Conservation (phyloP, 1,284 basidiomycete species). For the Cutaneotrichosporon sp. region DNA sequence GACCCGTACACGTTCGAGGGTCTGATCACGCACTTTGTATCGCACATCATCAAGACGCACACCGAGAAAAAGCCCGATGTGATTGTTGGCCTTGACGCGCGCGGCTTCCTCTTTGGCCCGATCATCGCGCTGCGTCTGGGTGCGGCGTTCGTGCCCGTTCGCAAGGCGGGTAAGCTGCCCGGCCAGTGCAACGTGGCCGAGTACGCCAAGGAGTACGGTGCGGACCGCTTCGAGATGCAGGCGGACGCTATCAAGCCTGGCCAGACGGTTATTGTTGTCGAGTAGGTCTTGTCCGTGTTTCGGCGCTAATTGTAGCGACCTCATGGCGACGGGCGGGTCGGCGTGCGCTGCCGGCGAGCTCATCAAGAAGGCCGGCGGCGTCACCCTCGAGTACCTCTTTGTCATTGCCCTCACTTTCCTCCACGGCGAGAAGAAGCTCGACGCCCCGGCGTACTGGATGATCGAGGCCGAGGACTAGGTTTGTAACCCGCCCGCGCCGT, state of each 20-base stretch:
- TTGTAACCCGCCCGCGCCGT: too few relatives aligned
- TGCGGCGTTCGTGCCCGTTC: conserved; percentile 92
- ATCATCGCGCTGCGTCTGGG: conserved; percentile 84
- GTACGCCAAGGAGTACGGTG: conserved; percentile 93
- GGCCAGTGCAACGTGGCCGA: conserved; percentile 70
- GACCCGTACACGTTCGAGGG: conserved; percentile 80
- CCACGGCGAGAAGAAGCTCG: conserved; percentile 69
- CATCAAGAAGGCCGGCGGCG: conserved; percentile 72
- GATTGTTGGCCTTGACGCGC: conserved; percentile 90
- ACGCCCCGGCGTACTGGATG: conserved; percentile 82
- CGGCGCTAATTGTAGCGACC: conserved; percentile 53
- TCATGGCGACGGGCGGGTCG: conserved; percentile 96
- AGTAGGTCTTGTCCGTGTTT: conserved; percentile 47
- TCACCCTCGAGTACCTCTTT: conserved; percentile 88
- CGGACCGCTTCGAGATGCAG: conserved; percentile 92
- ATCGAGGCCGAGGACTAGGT: conserved; percentile 65
- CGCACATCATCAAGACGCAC: conserved; percentile 68
- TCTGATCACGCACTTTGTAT: conserved; percentile 81
- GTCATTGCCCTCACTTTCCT: conserved; percentile 84
- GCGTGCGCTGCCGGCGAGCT: conserved; percentile 91
- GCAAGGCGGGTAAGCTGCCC: conserved; percentile 92
- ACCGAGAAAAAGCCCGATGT: conserved; percentile 77
- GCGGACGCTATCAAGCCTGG: conserved; percentile 73
- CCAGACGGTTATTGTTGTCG: conserved; percentile 81
- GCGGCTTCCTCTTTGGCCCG: conserved; percentile 93